phyloP scores from a whole-genome alignment of 768 basidiomycete genomes.

The Phaeolepiota aurea region DNA sequence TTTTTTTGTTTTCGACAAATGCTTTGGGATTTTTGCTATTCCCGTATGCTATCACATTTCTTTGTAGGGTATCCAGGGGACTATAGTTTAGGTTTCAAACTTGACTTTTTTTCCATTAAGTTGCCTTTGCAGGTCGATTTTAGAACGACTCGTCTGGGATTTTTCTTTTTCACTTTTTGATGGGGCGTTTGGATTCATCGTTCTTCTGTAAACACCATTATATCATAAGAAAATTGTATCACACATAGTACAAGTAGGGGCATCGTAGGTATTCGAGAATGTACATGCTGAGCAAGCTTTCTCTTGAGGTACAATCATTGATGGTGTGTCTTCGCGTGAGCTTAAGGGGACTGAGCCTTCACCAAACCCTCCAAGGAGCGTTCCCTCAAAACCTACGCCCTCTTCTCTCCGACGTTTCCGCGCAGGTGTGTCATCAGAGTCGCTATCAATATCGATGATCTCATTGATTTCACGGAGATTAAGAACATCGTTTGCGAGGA shows the following conservation, averaged over 20 bases:
- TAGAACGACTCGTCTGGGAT: not conserved
- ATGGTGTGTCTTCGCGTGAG: slow-evolving; percentile 16
- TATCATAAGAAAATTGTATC: slow-evolving; percentile 23
- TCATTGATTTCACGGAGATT: slow-evolving; percentile 61
- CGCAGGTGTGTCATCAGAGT: slow-evolving; percentile 33
- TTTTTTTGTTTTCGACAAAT: not conserved
- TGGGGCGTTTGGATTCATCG: not conserved
- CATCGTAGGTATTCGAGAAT: slow-evolving; percentile 40
- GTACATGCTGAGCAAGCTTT: slow-evolving; percentile 54
- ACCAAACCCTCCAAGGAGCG: slow-evolving; percentile 45
- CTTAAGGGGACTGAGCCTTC: slow-evolving; percentile 13
- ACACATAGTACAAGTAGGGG: slow-evolving; percentile 37
- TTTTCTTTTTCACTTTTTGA: too few relatives aligned
- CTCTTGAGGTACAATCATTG: slow-evolving; percentile 11
- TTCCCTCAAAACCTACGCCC: slow-evolving; percentile 67
- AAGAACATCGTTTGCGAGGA: slow-evolving; percentile 50
- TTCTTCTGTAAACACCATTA: not conserved
- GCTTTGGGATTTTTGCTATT: not conserved
- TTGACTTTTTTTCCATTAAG: not conserved
- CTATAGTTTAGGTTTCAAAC: not conserved
- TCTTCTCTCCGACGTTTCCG: slow-evolving; percentile 42
- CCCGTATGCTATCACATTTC: not conserved
- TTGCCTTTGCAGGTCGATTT: not conserved
- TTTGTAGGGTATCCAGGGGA: not conserved
- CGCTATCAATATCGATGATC: slow-evolving; percentile 44